phyloP scores from a whole-genome alignment of 2,329 filamentous ascomycete genomes.

The Stachybotrys elegans region DNA sequence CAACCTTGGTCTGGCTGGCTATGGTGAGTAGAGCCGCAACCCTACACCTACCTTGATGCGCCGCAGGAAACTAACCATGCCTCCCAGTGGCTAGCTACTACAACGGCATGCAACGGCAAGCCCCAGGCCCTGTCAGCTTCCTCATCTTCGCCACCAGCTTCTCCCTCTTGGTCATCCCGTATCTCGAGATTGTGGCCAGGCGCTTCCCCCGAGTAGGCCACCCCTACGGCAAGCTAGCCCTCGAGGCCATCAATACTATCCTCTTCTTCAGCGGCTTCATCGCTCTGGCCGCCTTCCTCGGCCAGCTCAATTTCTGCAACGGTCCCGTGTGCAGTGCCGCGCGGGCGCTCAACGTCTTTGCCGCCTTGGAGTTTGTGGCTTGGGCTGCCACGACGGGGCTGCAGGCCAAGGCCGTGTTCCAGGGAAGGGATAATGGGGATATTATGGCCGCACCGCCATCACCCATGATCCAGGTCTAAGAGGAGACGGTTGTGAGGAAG shows the following conservation, averaged over 20 bases:
- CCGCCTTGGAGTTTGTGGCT: constrained; percentile 45
- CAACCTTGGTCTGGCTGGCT: constrained; percentile 43
- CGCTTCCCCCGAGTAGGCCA: constrained; percentile 40
- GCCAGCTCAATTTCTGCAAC: constrained; percentile 49
- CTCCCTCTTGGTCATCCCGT: constrained; percentile 49
- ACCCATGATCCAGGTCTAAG: constrained; percentile 33
- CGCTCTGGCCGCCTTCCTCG: constrained; percentile 52
- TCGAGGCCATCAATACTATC: constrained; percentile 48
- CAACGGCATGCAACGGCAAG: constrained; percentile 47
- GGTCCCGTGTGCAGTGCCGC: constrained; percentile 52
- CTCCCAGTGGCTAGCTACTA: constrained; percentile 55
- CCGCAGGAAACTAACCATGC: background rate
- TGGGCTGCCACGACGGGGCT: constrained; percentile 48
- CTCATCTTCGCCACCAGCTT: constrained; percentile 50
- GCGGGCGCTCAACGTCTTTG: constrained; percentile 49
- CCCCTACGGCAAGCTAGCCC: constrained; percentile 40
- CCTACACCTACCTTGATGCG: background rate
- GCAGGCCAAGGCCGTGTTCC: constrained; percentile 42
- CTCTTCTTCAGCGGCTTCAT: constrained; percentile 58
- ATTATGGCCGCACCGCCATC: constrained; percentile 13
- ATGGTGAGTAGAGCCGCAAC: constrained; percentile 33
- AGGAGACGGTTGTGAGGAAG: background rate
- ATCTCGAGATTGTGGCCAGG: constrained; percentile 46
- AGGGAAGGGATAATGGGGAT: constrained; percentile 31
- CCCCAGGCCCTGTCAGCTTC: constrained; percentile 55